Percentiles rank a stretch among this genome's conserved stretches.
phyloP scores from a whole-genome alignment of 78 protist species.

The Dictyostelium capitatum region DNA sequence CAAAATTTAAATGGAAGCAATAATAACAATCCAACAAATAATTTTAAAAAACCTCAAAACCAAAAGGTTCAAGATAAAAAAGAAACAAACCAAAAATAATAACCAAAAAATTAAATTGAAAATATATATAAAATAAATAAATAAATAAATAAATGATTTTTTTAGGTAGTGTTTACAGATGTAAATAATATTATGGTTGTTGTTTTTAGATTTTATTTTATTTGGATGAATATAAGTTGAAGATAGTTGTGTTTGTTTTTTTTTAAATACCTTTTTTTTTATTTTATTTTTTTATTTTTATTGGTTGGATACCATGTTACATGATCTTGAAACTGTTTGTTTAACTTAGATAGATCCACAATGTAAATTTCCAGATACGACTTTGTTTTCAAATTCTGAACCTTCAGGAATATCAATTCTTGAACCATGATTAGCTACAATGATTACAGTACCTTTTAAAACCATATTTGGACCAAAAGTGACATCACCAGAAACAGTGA shows the following conservation, averaged over 20 bases:
- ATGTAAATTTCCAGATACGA: conserved; percentile 89
- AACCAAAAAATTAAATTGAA: too few relatives aligned
- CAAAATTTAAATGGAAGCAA: conserved; percentile 9
- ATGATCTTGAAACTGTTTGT: too few relatives aligned
- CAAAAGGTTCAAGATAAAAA: conserved; percentile 5
- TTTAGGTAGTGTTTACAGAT: too few relatives aligned
- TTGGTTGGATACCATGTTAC: too few relatives aligned
- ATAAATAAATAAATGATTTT: too few relatives aligned
- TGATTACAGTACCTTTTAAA: conserved; percentile 92
- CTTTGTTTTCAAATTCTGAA: conserved; percentile 93
- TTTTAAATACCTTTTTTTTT: too few relatives aligned
- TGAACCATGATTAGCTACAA: conserved; percentile 89
- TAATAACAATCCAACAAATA: not conserved
- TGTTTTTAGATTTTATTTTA: too few relatives aligned
- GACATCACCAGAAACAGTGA: conserved; percentile 97
- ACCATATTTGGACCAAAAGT: conserved; percentile 89
- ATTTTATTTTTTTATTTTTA: too few relatives aligned
- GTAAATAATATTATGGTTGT: too few relatives aligned
- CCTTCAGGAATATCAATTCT: conserved; percentile 94
- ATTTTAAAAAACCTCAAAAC: conserved; percentile 13
- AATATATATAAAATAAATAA: too few relatives aligned
- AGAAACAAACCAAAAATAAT: not conserved
- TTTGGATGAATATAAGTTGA: too few relatives aligned
- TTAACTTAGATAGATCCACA: not conserved
- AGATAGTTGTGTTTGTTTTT: too few relatives aligned